A percentile compares a stretch with the other conserved stretches of the same genome.
Evolutionary conservation across 2,329 filamentous ascomycete genomes (phyloP).

Genomic region (Penicillium griseofulvum): DNA sequence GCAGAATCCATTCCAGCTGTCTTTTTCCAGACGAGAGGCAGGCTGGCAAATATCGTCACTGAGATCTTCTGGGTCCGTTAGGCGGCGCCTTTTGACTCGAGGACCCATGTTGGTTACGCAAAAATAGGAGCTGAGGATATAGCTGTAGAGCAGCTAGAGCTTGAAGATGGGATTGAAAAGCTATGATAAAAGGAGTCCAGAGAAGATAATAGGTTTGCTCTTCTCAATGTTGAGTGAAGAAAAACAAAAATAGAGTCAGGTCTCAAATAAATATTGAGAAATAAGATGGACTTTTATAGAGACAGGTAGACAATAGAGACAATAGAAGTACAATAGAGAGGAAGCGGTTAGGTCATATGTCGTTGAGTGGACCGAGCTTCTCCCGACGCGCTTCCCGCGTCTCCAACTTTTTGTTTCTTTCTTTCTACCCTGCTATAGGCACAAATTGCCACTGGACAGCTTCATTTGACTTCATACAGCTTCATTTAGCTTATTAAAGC

Average conservation of each 20-base stretch:
- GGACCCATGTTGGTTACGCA: conserved; percentile 26
- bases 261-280: not conserved
- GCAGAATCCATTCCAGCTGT: conserved; percentile 48
- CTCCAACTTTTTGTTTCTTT: conserved; percentile 23
- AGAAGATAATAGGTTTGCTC: not conserved
- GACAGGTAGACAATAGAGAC: not conserved
- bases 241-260: not conserved
- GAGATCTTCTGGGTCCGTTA: conserved; percentile 22
- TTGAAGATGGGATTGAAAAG: conserved; percentile 1
- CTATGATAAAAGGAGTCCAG: not conserved
- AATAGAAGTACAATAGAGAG: not conserved
- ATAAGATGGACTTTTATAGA: not conserved
- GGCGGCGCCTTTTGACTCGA: conserved; percentile 30
- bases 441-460: not conserved
- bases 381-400: conserved; percentile 28
- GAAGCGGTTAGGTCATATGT: conserved; percentile 11
- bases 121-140: not conserved
- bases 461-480: not conserved
- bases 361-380: conserved; percentile 23
- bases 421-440: not conserved
- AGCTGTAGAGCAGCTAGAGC: not conserved
- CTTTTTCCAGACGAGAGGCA: conserved; percentile 40
- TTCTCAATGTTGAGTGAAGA: not conserved
- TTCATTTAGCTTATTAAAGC: not conserved
- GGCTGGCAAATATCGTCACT: conserved; percentile 29